Evolutionary conservation across 495 filamentous ascomycete species (phyloP).

Genomic region (Penicillium pulvis): DNA sequence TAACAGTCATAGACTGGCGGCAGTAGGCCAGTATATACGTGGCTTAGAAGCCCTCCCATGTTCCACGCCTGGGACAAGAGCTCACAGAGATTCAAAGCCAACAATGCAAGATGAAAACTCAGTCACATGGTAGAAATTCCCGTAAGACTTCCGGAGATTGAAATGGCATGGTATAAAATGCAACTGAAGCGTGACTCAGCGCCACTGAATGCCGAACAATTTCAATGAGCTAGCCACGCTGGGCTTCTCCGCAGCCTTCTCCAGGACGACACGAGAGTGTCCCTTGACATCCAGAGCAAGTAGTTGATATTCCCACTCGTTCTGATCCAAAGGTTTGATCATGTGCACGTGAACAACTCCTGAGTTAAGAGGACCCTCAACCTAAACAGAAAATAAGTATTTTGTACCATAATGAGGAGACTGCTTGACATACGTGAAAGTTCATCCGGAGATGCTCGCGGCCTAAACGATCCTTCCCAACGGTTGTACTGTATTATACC

Average conservation of each 20-base stretch:
- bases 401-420: background rate
- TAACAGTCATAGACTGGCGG: background rate
- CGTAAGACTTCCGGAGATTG: too few relatives aligned
- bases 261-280: slow-evolving; percentile 51
- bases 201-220: slow-evolving; percentile 56
- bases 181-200: slow-evolving; percentile 26
- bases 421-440: slow-evolving; percentile 67
- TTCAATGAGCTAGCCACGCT: slow-evolving; percentile 45
- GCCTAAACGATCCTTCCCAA: slow-evolving; percentile 70
- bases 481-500: slow-evolving; percentile 55
- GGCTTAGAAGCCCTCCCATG: background rate
- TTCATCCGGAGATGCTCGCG: slow-evolving; percentile 83
- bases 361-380: slow-evolving; percentile 76
- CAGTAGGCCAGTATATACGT: background rate
- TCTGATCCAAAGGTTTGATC: slow-evolving; percentile 60
- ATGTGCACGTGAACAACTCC: slow-evolving; percentile 80
- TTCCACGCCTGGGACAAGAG: background rate
- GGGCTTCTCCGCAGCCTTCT: slow-evolving; percentile 44
- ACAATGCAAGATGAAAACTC: background rate
- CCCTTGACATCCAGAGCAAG: slow-evolving; percentile 77
- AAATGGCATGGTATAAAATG: background rate
- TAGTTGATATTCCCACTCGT: slow-evolving; percentile 78
- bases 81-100: background rate
- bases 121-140: background rate
- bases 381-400: slow-evolving; percentile 48